Base-by-base conservation (phyloP, 257 asterid genomes). In the Ajuga chamaepitys region DNA sequence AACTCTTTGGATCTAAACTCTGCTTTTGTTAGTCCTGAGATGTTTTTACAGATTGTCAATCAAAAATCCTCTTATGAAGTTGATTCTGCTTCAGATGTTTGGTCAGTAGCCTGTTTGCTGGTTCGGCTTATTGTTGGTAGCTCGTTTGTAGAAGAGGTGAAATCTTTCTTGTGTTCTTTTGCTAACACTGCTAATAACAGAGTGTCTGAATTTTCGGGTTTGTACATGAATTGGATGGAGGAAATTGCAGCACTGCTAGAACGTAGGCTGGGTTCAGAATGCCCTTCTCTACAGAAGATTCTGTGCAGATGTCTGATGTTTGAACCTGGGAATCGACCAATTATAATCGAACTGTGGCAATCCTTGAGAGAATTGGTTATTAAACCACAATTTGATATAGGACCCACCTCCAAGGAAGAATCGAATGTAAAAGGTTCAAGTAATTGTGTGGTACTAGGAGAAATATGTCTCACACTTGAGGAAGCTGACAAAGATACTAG, bases 101-200 rank as follows among this genome's bases (percentile, higher is more conserved):
- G 97, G 99, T 84, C 94, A 9, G 73, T 84, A 24, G 95, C 91
- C 71, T 84, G 89, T 76, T 70, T 85, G 18, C 71, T 93, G 50
- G 71, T 81, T 66, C 72, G 79, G 75, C 70, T 89, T 74, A 71
- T 93, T 38, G 58, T 74, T 59, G 95, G 96, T 51, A 77, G 74
- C 53, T 73, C 95, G 22, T 81, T 81, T 64, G 3, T 37, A 10
- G 71, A 84, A 71, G 88, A 68, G 82, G 72, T 76, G 77, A 70
- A 41, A 64, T 58, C 74, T 62, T 83, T 80, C 63, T 62, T 74
- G 61, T 41, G 64, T 14, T 68, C 11, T 73, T 48, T 75, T 56
- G 53, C 66, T 28, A 41, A 41, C 75, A 66, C 72, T 68, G 70
- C 50, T 68, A 63, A 44, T 58, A 80, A 75, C 42, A 64, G 74